Evolutionary conservation across 805 yeast species (phyloP), one percentile per base, ranked within the genome.

Genomic region (Monosporozyma siamensis): DNA sequence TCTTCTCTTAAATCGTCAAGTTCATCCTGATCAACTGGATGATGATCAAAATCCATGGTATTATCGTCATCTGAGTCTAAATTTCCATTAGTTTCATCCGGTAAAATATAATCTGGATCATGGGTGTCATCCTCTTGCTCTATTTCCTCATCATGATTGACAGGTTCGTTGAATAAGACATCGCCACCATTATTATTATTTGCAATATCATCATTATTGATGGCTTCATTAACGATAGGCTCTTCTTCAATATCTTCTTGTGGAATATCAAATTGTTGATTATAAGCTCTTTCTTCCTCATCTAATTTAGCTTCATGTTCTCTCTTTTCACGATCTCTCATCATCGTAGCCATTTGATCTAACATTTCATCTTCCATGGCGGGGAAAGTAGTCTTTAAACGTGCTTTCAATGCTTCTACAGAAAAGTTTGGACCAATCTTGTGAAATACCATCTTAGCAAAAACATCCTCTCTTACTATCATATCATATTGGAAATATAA

Each of bases 391-490:
- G 52, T 60, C 44, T 51, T 58, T 27, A 61, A 42, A 35, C 55
- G 57, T 14, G 50, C 48, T 40, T 51, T 58, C 18, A 58, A 48
- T 39, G 58, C 65, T 23, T 58, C 58, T 14, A 49, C 48, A 11
- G 56, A 51, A 34, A 47, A 53, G 41, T 56, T 54, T 7, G 64
- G 70, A 2, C 92, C 92, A 37, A 83, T 74, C 45, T 71, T 74
- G 48, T 69, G 75, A 41, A 70, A 57, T 14, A 82, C 64, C 56
- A 81, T 68, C 53, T 75, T 77, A 23, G 66, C 59, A 56, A 80
- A 81, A 0, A 86, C 87, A 38, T 78, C 77, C 56, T 83, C 94
- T 42, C 78, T 66, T 1, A 76, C 74, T 12, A 82, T 81, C 77
- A 82, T 78, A 50, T 82, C 88, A 55, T 80, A 82, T 47, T 74